Conservation (phyloP, 257 asterid species). For the Solanum phureja region DNA sequence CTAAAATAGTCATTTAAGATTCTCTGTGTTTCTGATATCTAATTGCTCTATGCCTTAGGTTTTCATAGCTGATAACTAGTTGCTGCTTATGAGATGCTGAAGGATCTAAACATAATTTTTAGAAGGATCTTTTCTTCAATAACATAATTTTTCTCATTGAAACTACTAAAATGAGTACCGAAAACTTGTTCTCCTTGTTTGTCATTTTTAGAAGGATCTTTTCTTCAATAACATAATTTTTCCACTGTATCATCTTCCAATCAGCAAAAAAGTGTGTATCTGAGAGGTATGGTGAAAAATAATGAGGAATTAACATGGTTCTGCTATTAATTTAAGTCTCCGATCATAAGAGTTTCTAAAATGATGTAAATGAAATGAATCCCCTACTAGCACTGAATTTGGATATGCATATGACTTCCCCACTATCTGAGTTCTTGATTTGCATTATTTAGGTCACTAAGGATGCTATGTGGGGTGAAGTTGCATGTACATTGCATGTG, state of each 20-base stretch:
- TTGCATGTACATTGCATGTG: slow-evolving; percentile 29
- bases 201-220: not conserved
- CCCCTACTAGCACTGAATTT: not conserved
- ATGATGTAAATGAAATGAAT: not conserved
- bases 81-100: not conserved
- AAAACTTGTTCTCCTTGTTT: not conserved
- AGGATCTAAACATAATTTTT: too few relatives aligned
- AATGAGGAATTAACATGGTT: not conserved
- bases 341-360: not conserved
- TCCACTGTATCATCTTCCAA: not conserved
- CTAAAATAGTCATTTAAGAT: not conserved
- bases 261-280: not conserved
- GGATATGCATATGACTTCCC: not conserved
- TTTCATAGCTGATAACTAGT: not conserved
- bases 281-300: not conserved
- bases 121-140: too few relatives aligned
- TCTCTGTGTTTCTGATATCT: not conserved
- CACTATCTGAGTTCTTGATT: not conserved
- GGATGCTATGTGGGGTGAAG: slow-evolving; percentile 59
- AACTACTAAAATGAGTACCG: not conserved
- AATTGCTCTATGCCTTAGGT: not conserved
- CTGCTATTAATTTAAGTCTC: not conserved
- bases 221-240: not conserved
- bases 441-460: slow-evolving; percentile 36
- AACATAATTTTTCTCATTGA: not conserved